Evolutionary conservation across 169 alveolate genomes (phyloP).

Genomic region (Plasmodium inui): DNA sequence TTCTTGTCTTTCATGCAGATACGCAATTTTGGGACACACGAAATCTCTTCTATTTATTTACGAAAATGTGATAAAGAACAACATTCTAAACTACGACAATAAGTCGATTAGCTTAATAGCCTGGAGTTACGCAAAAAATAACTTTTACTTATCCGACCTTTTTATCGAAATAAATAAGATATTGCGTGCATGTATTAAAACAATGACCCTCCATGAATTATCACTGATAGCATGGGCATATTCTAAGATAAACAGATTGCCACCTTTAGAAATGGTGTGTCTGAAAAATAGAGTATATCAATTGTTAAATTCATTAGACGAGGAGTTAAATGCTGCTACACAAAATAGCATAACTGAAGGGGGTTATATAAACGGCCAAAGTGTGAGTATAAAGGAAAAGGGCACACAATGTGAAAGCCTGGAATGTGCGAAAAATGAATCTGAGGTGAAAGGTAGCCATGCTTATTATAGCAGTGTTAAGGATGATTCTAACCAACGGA

Average conservation of each 20-base stretch:
- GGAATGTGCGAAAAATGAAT: constrained; percentile 16
- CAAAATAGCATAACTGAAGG: constrained; percentile 6
- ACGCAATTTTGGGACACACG: constrained; percentile 72
- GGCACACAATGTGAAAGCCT: constrained; percentile 20
- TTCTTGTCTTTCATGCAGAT: constrained; percentile 12
- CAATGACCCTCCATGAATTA: constrained; percentile 76
- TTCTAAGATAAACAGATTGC: constrained; percentile 72
- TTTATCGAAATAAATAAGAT: constrained; percentile 73
- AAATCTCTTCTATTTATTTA: constrained; percentile 74
- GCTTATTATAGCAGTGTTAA: background rate
- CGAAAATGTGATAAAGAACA: constrained; percentile 67
- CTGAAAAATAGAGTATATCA: constrained; percentile 72
- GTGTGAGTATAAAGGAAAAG: constrained; percentile 24
- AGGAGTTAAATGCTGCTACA: constrained; percentile 33
- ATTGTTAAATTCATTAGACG: constrained; percentile 51
- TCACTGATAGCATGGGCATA: constrained; percentile 76
- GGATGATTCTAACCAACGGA: constrained; percentile 12
- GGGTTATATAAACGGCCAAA: constrained; percentile 15
- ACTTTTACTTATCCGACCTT: constrained; percentile 66
- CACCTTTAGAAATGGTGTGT: constrained; percentile 74
- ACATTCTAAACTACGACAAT: constrained; percentile 68
- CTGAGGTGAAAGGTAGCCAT: constrained; percentile 10
- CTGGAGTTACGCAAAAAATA: constrained; percentile 75
- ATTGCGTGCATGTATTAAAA: constrained; percentile 57
- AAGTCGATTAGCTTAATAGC: constrained; percentile 73